Evolutionary conservation across 345 rosid genomes (phyloP).

Genomic region (Kernera saxatilis): DNA sequence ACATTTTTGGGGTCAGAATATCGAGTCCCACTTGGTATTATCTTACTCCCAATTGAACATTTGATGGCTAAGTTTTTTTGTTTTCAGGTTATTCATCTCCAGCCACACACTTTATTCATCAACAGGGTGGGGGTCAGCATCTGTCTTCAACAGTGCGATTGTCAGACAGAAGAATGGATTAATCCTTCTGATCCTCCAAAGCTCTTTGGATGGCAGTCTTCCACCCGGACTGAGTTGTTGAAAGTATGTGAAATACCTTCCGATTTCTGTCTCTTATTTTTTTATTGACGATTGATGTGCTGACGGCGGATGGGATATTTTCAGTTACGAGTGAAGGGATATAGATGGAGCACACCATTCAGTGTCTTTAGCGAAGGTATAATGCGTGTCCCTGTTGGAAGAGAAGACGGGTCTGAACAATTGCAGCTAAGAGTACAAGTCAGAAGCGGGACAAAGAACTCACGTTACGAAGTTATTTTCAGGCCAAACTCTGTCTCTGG

Average conservation of each 20-base stretch:
- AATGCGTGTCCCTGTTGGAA: conserved; percentile 63
- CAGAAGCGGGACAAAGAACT: conserved; percentile 84
- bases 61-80: conserved; percentile 7
- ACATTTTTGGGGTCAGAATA: background rate
- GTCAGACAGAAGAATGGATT: conserved; percentile 70
- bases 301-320: conserved; percentile 12
- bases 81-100: conserved; percentile 83
- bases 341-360: conserved; percentile 85
- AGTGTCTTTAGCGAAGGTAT: conserved; percentile 70
- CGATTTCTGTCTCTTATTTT: background rate
- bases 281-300: conserved; percentile 2
- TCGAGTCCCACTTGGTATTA: background rate
- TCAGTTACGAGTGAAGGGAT: conserved; percentile 75
- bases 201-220: conserved; percentile 70
- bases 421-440: conserved; percentile 72
- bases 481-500: conserved; percentile 75
- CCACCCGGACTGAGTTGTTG: conserved; percentile 56
- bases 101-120: conserved; percentile 78
- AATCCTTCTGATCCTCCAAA: conserved; percentile 86
- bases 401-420: conserved; percentile 44
- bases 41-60: conserved; percentile 2
- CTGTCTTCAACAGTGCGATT: conserved; percentile 85
- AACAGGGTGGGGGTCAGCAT: conserved; percentile 74
- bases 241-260: conserved; percentile 48
- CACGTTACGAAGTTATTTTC: conserved; percentile 87